Conservation (phyloP, 306 rosid genomes). For the Vigna angularis region DNA sequence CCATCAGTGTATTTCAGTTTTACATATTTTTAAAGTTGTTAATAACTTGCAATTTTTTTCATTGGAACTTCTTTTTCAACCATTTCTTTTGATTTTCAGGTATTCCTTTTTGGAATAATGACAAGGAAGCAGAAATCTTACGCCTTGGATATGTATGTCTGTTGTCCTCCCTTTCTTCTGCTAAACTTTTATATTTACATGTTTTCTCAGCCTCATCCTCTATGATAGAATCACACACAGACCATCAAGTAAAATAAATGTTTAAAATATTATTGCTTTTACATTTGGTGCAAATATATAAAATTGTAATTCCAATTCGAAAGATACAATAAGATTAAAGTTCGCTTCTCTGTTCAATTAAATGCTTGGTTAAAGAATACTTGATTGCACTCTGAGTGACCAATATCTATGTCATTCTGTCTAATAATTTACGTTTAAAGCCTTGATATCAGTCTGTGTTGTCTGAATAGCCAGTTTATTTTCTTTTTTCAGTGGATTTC, state of each 20-base stretch:
- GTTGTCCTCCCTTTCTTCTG: not conserved
- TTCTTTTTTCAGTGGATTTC: conserved; percentile 2
- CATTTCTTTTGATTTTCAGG: conserved; percentile 60
- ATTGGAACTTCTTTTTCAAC: conserved; percentile 16
- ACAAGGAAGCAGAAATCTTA: conserved; percentile 75
- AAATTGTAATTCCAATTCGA: not conserved
- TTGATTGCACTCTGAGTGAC: conserved; percentile 20
- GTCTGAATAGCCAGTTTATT: conserved; percentile 34
- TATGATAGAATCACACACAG: not conserved
- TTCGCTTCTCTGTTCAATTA: not conserved
- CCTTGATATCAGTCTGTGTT: not conserved
- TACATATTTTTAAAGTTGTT: not conserved
- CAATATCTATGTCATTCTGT: conserved; percentile 15
- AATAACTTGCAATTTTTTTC: not conserved
- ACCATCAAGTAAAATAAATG: conserved; percentile 27
- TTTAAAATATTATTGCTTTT: not conserved
- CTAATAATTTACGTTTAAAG: conserved; percentile 6
- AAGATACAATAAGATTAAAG: conserved; percentile 1
- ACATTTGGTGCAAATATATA: not conserved
- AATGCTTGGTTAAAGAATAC: conserved; percentile 1
- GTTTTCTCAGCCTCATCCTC: not conserved
- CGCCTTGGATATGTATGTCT: conserved; percentile 82
- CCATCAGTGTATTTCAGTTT: not conserved
- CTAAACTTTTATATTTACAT: conserved; percentile 20
- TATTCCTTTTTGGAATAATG: conserved; percentile 69